These are phyloP conservation scores for Fusarium nygamai DNA, from an alignment of 2,329 filamentous ascomycete species.

Conservation along the genomic window DNA sequence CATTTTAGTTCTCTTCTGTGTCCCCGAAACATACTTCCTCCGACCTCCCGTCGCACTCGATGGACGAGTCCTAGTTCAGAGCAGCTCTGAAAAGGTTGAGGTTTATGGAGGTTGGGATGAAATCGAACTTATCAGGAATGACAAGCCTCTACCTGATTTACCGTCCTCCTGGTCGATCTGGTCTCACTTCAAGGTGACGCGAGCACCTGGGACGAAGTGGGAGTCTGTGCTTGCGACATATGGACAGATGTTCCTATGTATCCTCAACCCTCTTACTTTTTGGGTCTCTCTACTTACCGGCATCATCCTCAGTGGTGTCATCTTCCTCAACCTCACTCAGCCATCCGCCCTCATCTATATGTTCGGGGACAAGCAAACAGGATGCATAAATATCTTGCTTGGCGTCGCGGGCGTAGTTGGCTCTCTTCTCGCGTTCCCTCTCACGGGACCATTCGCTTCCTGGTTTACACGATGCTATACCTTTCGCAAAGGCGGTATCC, in stretches of 20 bases:
- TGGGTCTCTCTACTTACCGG: slow-evolving; percentile 32
- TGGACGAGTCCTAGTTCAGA: slow-evolving; percentile 10
- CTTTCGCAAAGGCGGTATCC: slow-evolving; percentile 14
- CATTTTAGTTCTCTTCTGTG: slow-evolving; percentile 1
- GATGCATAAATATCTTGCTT: neutral
- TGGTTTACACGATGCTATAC: slow-evolving; percentile 26
- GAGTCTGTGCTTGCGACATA: slow-evolving; percentile 18
- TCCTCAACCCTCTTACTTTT: slow-evolving; percentile 33
- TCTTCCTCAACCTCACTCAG: slow-evolving; percentile 24
- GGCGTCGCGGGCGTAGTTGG: slow-evolving; percentile 3
- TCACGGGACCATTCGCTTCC: slow-evolving; percentile 7
- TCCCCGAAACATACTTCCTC: slow-evolving; percentile 29
- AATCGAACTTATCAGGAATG: neutral
- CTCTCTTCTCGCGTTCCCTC: slow-evolving; percentile 10
- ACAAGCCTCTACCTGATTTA: slow-evolving; percentile 8
- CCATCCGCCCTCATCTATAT: neutral
- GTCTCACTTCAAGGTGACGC: neutral
- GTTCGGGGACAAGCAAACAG: neutral
- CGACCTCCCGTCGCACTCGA: slow-evolving; percentile 29
- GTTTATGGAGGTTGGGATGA: slow-evolving; percentile 24
- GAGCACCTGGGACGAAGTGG: slow-evolving; percentile 15
- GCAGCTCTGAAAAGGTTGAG: slow-evolving; percentile 13
- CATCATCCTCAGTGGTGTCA: slow-evolving; percentile 18
- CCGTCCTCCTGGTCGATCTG: neutral
- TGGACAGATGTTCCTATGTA: slow-evolving; percentile 31